These are phyloP conservation scores for Jimgerdemannia flammicorona DNA, from an alignment of 192 early-diverging fungal species.

Conservation along the genomic window DNA sequence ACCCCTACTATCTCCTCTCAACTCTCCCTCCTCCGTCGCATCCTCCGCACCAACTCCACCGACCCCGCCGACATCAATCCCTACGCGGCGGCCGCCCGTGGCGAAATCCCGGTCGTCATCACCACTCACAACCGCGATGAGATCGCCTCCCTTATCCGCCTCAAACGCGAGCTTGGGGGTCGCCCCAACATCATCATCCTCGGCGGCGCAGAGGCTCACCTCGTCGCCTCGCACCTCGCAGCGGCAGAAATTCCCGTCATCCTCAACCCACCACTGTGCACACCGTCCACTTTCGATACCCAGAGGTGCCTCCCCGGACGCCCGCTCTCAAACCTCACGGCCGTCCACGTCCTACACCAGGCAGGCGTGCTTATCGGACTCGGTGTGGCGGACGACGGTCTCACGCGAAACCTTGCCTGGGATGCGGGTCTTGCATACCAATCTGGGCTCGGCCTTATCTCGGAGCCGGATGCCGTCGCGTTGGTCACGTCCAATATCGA, in stretches of 20 bases:
- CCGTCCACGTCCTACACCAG: constrained; percentile 44
- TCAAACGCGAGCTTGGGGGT: constrained; percentile 50
- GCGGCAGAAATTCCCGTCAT: constrained; percentile 57
- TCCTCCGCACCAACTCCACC: constrained; percentile 25
- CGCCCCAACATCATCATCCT: constrained; percentile 47
- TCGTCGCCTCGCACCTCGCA: constrained; percentile 56
- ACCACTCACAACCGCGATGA: constrained; percentile 54
- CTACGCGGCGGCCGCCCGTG: constrained; percentile 35
- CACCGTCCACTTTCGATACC: constrained; percentile 55
- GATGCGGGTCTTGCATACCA: constrained; percentile 68
- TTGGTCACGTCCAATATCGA: constrained; percentile 70
- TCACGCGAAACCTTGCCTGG: constrained; percentile 66
- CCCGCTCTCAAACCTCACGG: constrained; percentile 45
- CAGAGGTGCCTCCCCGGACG: constrained; percentile 56
- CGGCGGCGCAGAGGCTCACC: constrained; percentile 66
- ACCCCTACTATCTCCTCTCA: constrained; percentile 53
- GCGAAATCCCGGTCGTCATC: constrained; percentile 47
- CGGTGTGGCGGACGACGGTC: constrained; percentile 44
- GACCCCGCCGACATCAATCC: constrained; percentile 16
- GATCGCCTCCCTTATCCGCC: constrained; percentile 59
- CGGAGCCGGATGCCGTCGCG: constrained; percentile 61
- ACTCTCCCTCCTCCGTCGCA: constrained; percentile 39
- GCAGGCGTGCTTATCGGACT: constrained; percentile 61
- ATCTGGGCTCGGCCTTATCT: constrained; percentile 36
- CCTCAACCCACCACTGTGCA: constrained; percentile 58